phyloP scores from a whole-genome alignment of 2,329 filamentous ascomycete genomes.

The Sporothrix luriei region DNA sequence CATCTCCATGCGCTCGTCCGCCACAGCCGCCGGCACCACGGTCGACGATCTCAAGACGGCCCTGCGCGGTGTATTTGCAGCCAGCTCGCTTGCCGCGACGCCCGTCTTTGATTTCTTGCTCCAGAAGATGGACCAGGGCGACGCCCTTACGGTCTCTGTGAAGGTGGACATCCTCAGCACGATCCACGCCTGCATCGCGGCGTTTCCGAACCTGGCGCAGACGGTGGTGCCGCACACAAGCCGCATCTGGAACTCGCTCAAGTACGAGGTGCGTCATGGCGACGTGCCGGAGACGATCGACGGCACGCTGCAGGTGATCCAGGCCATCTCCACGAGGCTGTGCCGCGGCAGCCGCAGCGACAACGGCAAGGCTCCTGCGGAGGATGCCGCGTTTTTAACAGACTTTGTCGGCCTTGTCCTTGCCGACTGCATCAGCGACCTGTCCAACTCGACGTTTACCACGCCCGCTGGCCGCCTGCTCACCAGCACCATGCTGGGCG shows the following conservation, averaged over 20 bases:
- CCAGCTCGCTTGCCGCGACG: constrained; percentile 51
- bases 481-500: constrained; percentile 55
- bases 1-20: constrained; percentile 58
- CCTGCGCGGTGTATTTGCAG: constrained; percentile 58
- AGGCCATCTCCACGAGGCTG: constrained; percentile 52
- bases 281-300: constrained; percentile 61
- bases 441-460: constrained; percentile 57
- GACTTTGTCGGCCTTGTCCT: constrained; percentile 46
- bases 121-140: constrained; percentile 61
- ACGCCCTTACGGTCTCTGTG: constrained; percentile 60
- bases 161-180: constrained; percentile 62
- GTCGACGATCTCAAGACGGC: constrained; percentile 59
- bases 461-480: constrained; percentile 57
- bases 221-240: constrained; percentile 54
- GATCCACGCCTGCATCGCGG: constrained; percentile 55
- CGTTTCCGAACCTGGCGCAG: constrained; percentile 52
- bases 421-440: constrained; percentile 57
- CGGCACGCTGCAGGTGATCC: constrained; percentile 58
- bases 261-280: constrained; percentile 64
- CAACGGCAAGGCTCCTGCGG: neutral
- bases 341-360: neutral
- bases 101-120: constrained; percentile 58
- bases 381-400: constrained; percentile 41
- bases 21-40: constrained; percentile 54
- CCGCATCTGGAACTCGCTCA: constrained; percentile 62